phyloP scores from a whole-genome alignment of 1,284 basidiomycete species.

The Puccinia triticina region DNA sequence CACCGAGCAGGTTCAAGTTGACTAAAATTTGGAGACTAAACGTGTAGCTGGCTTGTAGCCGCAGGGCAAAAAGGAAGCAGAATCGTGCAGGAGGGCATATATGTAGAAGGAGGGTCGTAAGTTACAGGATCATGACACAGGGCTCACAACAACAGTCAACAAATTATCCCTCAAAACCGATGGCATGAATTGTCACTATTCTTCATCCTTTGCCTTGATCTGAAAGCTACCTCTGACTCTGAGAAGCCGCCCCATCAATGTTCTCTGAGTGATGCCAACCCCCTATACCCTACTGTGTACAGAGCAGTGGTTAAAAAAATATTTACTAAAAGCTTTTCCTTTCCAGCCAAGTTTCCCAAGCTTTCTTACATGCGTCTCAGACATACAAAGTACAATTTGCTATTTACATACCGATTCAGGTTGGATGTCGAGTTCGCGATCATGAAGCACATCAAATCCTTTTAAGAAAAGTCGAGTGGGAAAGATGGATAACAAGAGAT shows the following conservation, averaged over 20 bases:
- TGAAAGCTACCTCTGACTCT: not conserved
- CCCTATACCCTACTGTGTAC: not conserved
- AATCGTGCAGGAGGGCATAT: slow-evolving; percentile 1
- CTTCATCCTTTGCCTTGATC: not conserved
- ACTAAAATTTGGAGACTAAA: too few relatives aligned
- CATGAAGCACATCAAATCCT: too few relatives aligned
- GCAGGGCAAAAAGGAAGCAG: not conserved
- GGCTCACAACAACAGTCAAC: not conserved
- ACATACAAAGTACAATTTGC: not conserved
- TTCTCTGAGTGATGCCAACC: not conserved
- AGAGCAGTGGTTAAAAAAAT: too few relatives aligned
- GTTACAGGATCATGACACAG: not conserved
- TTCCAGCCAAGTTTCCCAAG: not conserved
- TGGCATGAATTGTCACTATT: not conserved
- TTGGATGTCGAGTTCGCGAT: not conserved
- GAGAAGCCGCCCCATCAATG: not conserved
- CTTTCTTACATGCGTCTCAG: slow-evolving; percentile 9
- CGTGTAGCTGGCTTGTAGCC: too few relatives aligned
- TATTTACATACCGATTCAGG: not conserved
- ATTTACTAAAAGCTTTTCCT: not conserved
- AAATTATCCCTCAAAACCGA: not conserved
- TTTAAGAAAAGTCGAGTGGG: not conserved
- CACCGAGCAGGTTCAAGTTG: not conserved
- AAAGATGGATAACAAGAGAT: not conserved
- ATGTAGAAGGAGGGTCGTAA: too few relatives aligned